Conservation (phyloP, 768 basidiomycete genomes). For the Hypsizygus marmoreus region DNA sequence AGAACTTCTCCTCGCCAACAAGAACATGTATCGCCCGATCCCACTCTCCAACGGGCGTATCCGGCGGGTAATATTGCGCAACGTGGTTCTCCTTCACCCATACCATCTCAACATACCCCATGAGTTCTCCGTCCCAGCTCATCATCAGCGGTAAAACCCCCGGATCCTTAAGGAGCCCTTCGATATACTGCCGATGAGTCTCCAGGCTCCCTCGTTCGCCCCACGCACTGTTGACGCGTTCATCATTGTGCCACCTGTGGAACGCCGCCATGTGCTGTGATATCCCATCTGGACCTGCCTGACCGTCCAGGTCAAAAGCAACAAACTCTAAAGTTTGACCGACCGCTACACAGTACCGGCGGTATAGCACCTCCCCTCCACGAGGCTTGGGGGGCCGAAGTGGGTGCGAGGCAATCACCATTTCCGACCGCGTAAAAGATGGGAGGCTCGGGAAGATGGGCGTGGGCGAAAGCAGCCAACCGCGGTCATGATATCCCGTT, state of each 20-base stretch:
- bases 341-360: constrained; percentile 32
- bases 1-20: constrained; percentile 47
- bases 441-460: constrained; percentile 37
- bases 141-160: constrained; percentile 42
- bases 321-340: constrained; percentile 33
- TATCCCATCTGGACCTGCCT: constrained; percentile 20
- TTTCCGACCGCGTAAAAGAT: constrained; percentile 45
- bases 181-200: constrained; percentile 43
- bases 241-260: constrained; percentile 51
- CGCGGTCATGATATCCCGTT: constrained; percentile 27
- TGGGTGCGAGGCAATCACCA: constrained; percentile 53
- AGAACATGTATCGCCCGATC: constrained; percentile 45
- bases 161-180: constrained; percentile 35
- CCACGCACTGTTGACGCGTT: constrained; percentile 49
- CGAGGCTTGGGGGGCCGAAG: constrained; percentile 49
- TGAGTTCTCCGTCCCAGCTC: constrained; percentile 47
- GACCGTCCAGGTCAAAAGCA: constrained; percentile 33
- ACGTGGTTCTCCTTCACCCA: constrained; percentile 46
- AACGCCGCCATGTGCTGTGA: constrained; percentile 44
- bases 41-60: constrained; percentile 25
- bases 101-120: constrained; percentile 48
- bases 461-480: constrained; percentile 27
- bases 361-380: constrained; percentile 43
- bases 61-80: constrained; percentile 28
- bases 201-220: constrained; percentile 45